Conservation (phyloP, 805 yeast genomes). For the Candida nemodendra region DNA sequence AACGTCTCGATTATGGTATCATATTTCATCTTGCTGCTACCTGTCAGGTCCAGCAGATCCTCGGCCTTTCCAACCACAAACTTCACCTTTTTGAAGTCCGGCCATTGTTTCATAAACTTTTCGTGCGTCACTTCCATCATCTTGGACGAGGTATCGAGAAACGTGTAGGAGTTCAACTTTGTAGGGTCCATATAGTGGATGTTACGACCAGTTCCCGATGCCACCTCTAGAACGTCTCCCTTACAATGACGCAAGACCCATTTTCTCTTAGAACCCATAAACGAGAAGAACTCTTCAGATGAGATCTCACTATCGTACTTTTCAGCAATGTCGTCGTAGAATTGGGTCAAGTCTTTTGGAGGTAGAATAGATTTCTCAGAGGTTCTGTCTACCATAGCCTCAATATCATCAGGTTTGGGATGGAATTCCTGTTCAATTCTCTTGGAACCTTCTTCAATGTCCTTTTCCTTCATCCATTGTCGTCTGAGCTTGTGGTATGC, state of each 20-base stretch:
- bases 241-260: constrained; percentile 74
- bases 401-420: constrained; percentile 36
- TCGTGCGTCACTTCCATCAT: constrained; percentile 82
- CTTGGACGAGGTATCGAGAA: constrained; percentile 76
- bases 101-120: constrained; percentile 68
- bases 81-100: constrained; percentile 68
- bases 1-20: constrained; percentile 93
- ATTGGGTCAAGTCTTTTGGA: constrained; percentile 76
- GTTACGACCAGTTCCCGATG: constrained; percentile 96
- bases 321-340: constrained; percentile 74
- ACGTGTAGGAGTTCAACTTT: constrained; percentile 69
- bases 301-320: constrained; percentile 80
- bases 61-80: constrained; percentile 92
- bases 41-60: constrained; percentile 55
- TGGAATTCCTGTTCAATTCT: constrained; percentile 27
- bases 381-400: constrained; percentile 26
- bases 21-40: constrained; percentile 50
- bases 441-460: constrained; percentile 11
- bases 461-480: constrained; percentile 26
- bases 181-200: constrained; percentile 67
- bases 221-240: constrained; percentile 92
- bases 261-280: constrained; percentile 64
- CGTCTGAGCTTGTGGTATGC: constrained; percentile 56
- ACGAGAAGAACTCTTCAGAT: constrained; percentile 63
- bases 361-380: constrained; percentile 50